These are phyloP conservation scores for Lactarius psammicola DNA, from an alignment of 768 basidiomycete species.

Conservation along the genomic window DNA sequence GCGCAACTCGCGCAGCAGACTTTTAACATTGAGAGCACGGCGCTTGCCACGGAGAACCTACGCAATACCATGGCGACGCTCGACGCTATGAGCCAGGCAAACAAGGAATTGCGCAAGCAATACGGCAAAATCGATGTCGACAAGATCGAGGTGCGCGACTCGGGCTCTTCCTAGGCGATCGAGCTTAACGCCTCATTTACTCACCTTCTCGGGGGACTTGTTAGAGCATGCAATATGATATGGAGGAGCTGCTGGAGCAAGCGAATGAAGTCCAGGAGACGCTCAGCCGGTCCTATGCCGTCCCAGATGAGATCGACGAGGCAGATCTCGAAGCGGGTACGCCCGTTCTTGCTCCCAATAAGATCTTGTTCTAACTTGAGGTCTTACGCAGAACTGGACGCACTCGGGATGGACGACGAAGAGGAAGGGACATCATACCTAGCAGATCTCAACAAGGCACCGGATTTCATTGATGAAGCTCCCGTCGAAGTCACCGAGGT, in stretches of 20 bases:
- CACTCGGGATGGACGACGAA: conserved; percentile 87
- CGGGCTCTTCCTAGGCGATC: not conserved
- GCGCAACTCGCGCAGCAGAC: conserved; percentile 90
- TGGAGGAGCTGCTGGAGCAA: conserved; percentile 96
- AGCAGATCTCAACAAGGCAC: conserved; percentile 77
- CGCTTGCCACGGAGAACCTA: conserved; percentile 95
- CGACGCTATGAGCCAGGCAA: conserved; percentile 93
- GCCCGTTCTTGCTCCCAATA: conserved; percentile 30
- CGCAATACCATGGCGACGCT: conserved; percentile 99
- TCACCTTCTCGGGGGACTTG: not conserved
- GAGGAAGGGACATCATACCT: conserved; percentile 91
- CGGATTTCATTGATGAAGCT: conserved; percentile 89
- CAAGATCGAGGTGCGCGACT: conserved; percentile 84
- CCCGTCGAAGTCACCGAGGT: conserved; percentile 72
- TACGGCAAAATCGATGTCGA: conserved; percentile 97
- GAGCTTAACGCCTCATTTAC: not conserved
- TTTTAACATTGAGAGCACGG: conserved; percentile 97
- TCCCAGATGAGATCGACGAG: conserved; percentile 97
- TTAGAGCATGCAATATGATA: conserved; percentile 93
- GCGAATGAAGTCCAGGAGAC: conserved; percentile 98
- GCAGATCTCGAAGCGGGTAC: conserved; percentile 93
- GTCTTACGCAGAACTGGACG: conserved; percentile 75
- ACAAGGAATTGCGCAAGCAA: conserved; percentile 95
- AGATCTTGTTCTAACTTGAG: not conserved
- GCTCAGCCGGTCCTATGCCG: conserved; percentile 88